A percentile compares a stretch with the other conserved stretches of the same genome.
Conservation (phyloP, 352 stramenopile species). For the Phytophthora hybrid region DNA sequence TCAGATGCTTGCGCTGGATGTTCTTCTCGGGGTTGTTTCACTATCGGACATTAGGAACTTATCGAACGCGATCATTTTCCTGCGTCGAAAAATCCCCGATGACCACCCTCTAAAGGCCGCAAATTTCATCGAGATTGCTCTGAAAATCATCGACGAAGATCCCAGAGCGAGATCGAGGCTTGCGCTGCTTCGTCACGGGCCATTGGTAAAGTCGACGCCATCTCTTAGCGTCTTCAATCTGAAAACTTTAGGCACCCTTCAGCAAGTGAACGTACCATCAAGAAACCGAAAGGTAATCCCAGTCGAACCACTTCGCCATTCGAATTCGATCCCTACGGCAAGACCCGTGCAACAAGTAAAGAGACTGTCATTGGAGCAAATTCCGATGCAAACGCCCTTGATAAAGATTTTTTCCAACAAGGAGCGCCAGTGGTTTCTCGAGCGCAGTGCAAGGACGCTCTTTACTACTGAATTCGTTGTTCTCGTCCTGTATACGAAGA, state of each 20-base stretch:
- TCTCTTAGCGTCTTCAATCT: not conserved
- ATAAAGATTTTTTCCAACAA: not conserved
- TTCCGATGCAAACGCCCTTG: not conserved
- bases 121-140: slow-evolving; percentile 14
- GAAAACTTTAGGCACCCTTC: not conserved
- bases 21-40: slow-evolving; percentile 30
- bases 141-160: slow-evolving; percentile 11
- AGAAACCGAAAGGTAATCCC: not conserved
- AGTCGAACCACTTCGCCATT: not conserved
- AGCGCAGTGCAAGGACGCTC: slow-evolving; percentile 12
- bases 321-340: not conserved
- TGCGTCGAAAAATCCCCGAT: slow-evolving; percentile 11
- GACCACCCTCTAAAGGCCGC: not conserved
- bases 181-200: not conserved
- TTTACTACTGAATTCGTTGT: slow-evolving; percentile 35
- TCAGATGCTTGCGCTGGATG: slow-evolving; percentile 39
- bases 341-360: not conserved
- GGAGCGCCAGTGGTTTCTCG: slow-evolving; percentile 12
- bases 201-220: not conserved
- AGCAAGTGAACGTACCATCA: not conserved
- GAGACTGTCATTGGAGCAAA: not conserved
- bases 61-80: not conserved
- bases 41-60: slow-evolving; percentile 25
- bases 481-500: too few relatives aligned
- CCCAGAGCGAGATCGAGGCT: not conserved